A percentile compares a stretch with the other conserved stretches of the same genome.
Conservation (phyloP, 2,329 filamentous ascomycete genomes). For the Pestalotiopsis sp. region DNA sequence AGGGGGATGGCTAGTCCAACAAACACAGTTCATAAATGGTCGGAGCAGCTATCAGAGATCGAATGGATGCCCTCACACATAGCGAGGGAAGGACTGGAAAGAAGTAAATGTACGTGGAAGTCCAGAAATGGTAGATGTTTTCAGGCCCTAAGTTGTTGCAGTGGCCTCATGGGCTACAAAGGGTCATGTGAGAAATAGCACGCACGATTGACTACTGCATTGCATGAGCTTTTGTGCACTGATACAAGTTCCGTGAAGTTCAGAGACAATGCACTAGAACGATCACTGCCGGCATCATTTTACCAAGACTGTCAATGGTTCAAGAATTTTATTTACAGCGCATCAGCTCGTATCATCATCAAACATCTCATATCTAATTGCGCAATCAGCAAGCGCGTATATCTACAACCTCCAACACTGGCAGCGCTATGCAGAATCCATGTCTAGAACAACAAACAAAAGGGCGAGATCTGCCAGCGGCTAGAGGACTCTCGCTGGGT, state of each 20-base stretch:
- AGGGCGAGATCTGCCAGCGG: not conserved
- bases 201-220: too few species aligned
- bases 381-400: not conserved
- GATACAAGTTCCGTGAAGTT: too few species aligned
- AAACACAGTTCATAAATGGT: not conserved
- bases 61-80: not conserved
- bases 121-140: too few species aligned
- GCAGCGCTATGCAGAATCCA: not conserved
- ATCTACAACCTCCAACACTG: not conserved
- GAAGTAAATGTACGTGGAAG: too few species aligned
- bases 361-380: not conserved
- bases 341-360: not conserved
- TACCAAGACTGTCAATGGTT: not conserved
- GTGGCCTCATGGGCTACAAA: too few species aligned
- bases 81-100: too few species aligned
- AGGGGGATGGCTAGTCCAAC: not conserved
- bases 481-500: not conserved
- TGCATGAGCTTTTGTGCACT: too few species aligned
- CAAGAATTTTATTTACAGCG: not conserved
- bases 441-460: not conserved
- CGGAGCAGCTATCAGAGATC: not conserved
- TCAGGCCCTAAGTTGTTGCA: too few species aligned
- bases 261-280: too few species aligned
- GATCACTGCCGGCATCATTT: too few species aligned
- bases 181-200: too few species aligned